These are phyloP conservation scores for Penicillium frequentans DNA, from an alignment of 2,329 filamentous ascomycete genomes.

Conservation along the genomic window DNA sequence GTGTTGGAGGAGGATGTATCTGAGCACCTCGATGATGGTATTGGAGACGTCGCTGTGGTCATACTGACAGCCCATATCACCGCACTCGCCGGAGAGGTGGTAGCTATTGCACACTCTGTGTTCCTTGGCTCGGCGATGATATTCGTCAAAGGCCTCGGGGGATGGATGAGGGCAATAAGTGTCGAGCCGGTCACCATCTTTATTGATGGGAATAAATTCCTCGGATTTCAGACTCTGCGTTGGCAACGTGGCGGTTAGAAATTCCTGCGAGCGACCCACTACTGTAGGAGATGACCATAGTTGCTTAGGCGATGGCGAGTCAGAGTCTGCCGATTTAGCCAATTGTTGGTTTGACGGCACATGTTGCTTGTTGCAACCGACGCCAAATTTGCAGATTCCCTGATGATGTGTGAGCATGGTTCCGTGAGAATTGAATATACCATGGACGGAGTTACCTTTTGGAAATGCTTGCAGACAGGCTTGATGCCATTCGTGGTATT, in stretches of 20 bases:
- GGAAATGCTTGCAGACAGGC: constrained; percentile 33
- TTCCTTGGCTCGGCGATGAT: constrained; percentile 37
- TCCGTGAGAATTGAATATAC: not conserved
- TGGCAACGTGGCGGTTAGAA: constrained; percentile 22
- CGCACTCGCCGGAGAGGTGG: constrained; percentile 46
- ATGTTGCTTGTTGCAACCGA: constrained; percentile 32
- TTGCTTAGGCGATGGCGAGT: constrained; percentile 17
- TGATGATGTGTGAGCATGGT: constrained; percentile 9
- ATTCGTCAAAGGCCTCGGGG: constrained; percentile 39
- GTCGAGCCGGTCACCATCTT: constrained; percentile 50
- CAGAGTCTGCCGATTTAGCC: constrained; percentile 15
- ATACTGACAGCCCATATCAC: constrained; percentile 39
- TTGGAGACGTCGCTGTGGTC: constrained; percentile 49
- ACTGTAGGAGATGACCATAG: constrained; percentile 12
- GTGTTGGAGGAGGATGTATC: constrained; percentile 45
- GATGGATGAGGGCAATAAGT: constrained; percentile 39
- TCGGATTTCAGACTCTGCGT: constrained; percentile 16
- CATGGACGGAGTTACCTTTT: constrained; percentile 25
- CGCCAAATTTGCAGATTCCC: constrained; percentile 36
- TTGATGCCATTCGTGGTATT: constrained; percentile 12
- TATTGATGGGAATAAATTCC: constrained; percentile 49
- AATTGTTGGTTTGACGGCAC: constrained; percentile 27
- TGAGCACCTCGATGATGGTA: constrained; percentile 42
- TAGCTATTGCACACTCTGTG: constrained; percentile 53
- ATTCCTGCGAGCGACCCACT: constrained; percentile 20